Base-by-base conservation (phyloP, 768 basidiomycete species). In the Cyclocybe cylindracea region DNA sequence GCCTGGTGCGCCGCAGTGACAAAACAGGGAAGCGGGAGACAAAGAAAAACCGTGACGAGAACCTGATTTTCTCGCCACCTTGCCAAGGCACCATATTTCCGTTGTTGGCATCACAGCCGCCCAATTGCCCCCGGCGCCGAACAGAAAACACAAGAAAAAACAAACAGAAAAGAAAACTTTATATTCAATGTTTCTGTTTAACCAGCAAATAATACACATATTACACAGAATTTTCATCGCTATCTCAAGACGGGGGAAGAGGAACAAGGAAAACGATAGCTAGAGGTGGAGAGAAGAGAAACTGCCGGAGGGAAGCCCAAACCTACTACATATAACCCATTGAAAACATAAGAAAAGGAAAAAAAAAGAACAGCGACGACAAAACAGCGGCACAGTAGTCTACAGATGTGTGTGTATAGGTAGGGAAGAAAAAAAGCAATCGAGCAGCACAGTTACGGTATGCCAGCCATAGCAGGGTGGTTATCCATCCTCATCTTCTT, bases 401-500 rank as follows among this genome's bases (percentile, higher is more conserved):
- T 72, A 73, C 68, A 71, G 55, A 66, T 57, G 62, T 56, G 29
- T 43, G 46, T 36, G 37, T 44, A 44, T 52, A 53, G 48, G 40
- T 38, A 59, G 50, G 58, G 39, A 53, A 55, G n/a, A n/a, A n/a
- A n/a, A n/a, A n/a, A n/a, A n/a, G n/a, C n/a, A 50, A 53, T 54
- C 47, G 53, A 56, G 58, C 58, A 66, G 59, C 62, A 61, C 44
- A 59, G 69, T 82, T 73, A 83, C 72, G 80, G 82, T 80, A 85
- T 81, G 68, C 71, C 70, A 64, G 72, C 69, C 58, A 67, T 62
- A 42, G 71, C 67, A 45, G 71, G 70, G 52, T 73, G 63, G 61
- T 76, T 74, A 57, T 83, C 83, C 73, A 87, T 79, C 66, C 85
- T 78, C 80, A 89, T 83, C 79, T 85, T 87, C 82, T 89, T 89